Conservation (phyloP, 108 stramenopile genomes). For the Cyclostephanos tholiformis region DNA sequence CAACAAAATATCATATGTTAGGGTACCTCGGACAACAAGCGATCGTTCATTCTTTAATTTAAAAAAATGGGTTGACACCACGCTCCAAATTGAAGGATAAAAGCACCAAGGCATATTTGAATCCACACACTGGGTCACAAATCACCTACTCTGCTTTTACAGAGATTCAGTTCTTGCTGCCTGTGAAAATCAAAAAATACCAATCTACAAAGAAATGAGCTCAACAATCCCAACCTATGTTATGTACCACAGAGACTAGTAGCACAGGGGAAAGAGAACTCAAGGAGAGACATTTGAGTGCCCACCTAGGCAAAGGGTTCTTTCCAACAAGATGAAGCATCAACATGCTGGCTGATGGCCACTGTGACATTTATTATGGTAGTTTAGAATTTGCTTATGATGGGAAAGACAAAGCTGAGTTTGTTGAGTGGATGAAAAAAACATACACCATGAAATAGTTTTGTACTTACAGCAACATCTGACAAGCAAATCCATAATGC, state of each 20-base stretch:
- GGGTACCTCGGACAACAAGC: too few species aligned
- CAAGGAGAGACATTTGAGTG: background rate
- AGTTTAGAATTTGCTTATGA: background rate
- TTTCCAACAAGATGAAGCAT: background rate
- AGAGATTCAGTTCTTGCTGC: conserved; percentile 1
- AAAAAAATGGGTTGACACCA: too few species aligned
- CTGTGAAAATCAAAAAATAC: background rate
- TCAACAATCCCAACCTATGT: background rate
- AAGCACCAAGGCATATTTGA: too few species aligned
- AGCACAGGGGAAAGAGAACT: background rate
- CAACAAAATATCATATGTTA: too few species aligned
- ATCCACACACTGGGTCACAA: background rate
- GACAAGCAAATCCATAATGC: background rate
- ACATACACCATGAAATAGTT: too few species aligned
- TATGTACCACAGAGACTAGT: too few species aligned
- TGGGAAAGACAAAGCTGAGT: background rate
- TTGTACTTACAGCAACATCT: background rate
- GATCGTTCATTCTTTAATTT: too few species aligned
- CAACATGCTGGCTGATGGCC: too few species aligned
- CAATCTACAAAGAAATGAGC: background rate
- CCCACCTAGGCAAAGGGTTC: background rate
- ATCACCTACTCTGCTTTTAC: background rate
- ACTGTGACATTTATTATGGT: background rate
- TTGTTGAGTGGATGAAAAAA: too few species aligned
- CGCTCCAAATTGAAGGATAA: too few species aligned